Percentiles rank a stretch among this genome's conserved stretches.
Conservation (phyloP, 2,329 filamentous ascomycete genomes). For the Fonsecaea multimorphosa region DNA sequence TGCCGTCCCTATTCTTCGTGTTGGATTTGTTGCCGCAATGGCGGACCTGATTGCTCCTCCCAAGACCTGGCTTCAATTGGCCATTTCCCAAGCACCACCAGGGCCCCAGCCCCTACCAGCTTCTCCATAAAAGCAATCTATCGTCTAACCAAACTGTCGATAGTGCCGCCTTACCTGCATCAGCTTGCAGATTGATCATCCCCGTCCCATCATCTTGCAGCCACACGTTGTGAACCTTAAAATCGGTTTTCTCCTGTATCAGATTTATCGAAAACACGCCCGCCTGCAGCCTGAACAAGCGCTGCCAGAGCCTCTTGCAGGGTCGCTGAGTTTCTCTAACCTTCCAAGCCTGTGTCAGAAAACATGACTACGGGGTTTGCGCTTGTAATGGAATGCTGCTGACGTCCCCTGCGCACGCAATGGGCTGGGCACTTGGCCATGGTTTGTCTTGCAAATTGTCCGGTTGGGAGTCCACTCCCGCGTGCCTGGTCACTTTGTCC, state of each 20-base stretch:
- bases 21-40: not conserved
- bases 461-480: slow-evolving; percentile 11
- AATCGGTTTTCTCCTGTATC: slow-evolving; percentile 22
- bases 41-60: not conserved
- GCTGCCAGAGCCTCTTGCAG: not conserved
- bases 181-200: slow-evolving; percentile 27
- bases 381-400: slow-evolving; percentile 13
- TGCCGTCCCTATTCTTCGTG: not conserved
- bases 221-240: slow-evolving; percentile 18
- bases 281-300: slow-evolving; percentile 1
- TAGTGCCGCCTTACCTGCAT: slow-evolving; percentile 17
- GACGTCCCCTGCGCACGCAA: not conserved
- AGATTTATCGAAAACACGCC: slow-evolving; percentile 10
- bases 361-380: not conserved
- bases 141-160: slow-evolving; percentile 18
- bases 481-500: slow-evolving; percentile 14
- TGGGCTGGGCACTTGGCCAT: slow-evolving; percentile 1
- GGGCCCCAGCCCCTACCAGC: slow-evolving; percentile 3
- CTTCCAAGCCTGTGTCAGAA: slow-evolving; percentile 9
- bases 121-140: slow-evolving; percentile 26
- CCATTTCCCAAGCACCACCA: not conserved
- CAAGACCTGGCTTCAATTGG: slow-evolving; percentile 10
- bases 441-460: slow-evolving; percentile 12
- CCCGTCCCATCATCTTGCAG: slow-evolving; percentile 19
- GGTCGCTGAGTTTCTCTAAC: not conserved